A percentile compares a stretch with the other conserved stretches of the same genome.
These are phyloP conservation scores for Dalbergia oliveri DNA, from an alignment of 306 rosid genomes.

Conservation along the genomic window DNA sequence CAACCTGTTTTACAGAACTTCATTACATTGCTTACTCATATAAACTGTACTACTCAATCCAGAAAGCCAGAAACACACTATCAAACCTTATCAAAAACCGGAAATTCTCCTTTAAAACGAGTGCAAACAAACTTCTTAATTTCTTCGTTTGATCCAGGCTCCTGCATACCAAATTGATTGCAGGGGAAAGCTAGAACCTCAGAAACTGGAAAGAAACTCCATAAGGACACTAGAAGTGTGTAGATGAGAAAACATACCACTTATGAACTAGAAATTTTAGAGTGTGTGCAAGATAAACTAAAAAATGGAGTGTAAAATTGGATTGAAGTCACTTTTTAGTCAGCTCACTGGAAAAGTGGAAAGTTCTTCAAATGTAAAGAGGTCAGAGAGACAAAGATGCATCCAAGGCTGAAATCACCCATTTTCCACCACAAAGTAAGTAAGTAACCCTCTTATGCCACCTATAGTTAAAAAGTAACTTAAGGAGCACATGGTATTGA, in stretches of 20 bases:
- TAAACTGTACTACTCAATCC: conserved; percentile 32
- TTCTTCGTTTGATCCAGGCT: conserved; percentile 92
- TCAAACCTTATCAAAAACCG: conserved; percentile 92
- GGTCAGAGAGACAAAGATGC: background rate
- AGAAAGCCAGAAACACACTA: conserved; percentile 24
- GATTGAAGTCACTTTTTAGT: conserved; percentile 31
- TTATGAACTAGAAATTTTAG: conserved; percentile 21
- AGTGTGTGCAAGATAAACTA: conserved; percentile 22
- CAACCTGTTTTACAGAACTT: conserved; percentile 71
- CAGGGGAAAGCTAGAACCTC: conserved; percentile 98
- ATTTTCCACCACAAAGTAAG: conserved; percentile 24
- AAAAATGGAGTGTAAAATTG: conserved; percentile 6
- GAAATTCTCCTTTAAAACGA: conserved; percentile 92
- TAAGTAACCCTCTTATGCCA: background rate
- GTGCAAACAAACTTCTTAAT: conserved; percentile 98
- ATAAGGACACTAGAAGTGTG: conserved; percentile 19
- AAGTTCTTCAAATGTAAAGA: conserved; percentile 23
- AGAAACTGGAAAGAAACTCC: conserved; percentile 65
- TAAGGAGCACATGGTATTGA: background rate
- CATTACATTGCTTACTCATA: conserved; percentile 32
- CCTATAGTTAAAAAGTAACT: background rate
- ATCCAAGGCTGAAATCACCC: conserved; percentile 32
- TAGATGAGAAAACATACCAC: conserved; percentile 37
- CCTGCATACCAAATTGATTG: conserved; percentile 98
- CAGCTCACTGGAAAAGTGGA: background rate